Conservation (phyloP, 176 grass and related monocot species). For the Aechmea fasciata region DNA sequence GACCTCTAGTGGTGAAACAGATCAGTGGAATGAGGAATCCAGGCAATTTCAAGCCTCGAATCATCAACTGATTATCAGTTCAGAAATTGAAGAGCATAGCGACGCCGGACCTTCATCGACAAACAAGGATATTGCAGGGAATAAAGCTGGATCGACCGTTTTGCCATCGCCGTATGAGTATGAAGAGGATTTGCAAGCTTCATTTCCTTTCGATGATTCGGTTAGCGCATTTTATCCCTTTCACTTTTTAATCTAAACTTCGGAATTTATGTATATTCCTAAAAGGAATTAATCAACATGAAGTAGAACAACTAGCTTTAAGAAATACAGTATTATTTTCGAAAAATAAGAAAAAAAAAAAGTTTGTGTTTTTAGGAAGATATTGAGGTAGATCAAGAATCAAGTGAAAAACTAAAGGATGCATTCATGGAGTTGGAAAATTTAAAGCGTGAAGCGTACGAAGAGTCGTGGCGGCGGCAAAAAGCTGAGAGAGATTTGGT, state of each 20-base stretch:
- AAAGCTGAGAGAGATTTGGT: constrained; percentile 50
- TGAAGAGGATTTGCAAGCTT: constrained; percentile 14
- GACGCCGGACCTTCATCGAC: background rate
- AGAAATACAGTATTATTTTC: background rate
- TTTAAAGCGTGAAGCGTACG: constrained; percentile 43
- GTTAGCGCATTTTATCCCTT: constrained; percentile 20
- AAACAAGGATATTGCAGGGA: background rate
- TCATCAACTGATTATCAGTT: background rate
- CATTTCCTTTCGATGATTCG: constrained; percentile 13
- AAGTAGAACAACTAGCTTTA: no score
- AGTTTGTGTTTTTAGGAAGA: constrained; percentile 22
- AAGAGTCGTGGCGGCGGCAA: constrained; percentile 52
- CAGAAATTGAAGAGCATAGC: background rate
- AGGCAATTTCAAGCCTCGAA: background rate
- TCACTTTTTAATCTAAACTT: background rate
- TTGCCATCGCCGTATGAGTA: background rate
- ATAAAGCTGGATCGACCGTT: constrained; percentile 11
- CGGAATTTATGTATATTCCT: background rate
- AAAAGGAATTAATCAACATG: no score
- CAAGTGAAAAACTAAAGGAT: constrained; percentile 33
- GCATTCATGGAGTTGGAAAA: constrained; percentile 37
- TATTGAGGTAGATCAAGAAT: constrained; percentile 14
- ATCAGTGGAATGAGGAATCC: background rate
- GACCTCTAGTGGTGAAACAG: constrained; percentile 1
- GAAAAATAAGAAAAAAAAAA: background rate